Evolutionary conservation across 1,139 yeast species (phyloP), one percentile per base, ranked within the genome.

Genomic region (Yarrowia galli): DNA sequence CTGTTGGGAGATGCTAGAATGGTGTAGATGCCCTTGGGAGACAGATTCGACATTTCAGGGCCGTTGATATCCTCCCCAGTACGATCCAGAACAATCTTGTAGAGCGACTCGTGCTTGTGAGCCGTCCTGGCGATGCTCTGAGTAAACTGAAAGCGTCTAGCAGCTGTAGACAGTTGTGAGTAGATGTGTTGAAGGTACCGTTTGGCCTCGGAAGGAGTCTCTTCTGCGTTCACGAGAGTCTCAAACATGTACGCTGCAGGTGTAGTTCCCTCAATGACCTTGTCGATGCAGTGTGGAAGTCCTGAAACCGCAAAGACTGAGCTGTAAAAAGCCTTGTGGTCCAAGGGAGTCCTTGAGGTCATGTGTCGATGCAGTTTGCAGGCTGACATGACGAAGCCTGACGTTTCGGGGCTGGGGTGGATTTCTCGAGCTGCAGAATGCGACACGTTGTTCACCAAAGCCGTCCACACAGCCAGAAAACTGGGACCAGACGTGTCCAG

Each of bases 311-410:
- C 32, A 9, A 58, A 58, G 16, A 43, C 64, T 3, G 51, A 22
- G 9, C 12, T 43, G 32, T 58, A 58, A 40, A 58, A 58, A 12
- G 64, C 51, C 42, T 20, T 43, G 32, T 58, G 49, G 64, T 58
- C 64, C 42, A 58, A 32, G 8, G 49, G 4, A 2, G 61, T 40
- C 18, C 28, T 56, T n/a, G 49, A 56, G 42, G 48, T 54, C 49
- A 58, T 32, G 51, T 58, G 51, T 10, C 51, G 64, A 32, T 58
- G 51, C 22, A 58, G 42, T 18, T 28, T 28, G 16, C 40, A 43
- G 10, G 64, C 64, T 2, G 64, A 7, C 42, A 58, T 28, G 51
- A 58, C 40, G 12, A 58, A 58, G 1, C 51, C 64, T 1, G 64
- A 42, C 1, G 64, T 43, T 32, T 58, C 64, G 20, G 42, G 20